These are phyloP conservation scores for Kodamaea derodonti DNA, from an alignment of 1,139 yeast species.

Conservation along the genomic window DNA sequence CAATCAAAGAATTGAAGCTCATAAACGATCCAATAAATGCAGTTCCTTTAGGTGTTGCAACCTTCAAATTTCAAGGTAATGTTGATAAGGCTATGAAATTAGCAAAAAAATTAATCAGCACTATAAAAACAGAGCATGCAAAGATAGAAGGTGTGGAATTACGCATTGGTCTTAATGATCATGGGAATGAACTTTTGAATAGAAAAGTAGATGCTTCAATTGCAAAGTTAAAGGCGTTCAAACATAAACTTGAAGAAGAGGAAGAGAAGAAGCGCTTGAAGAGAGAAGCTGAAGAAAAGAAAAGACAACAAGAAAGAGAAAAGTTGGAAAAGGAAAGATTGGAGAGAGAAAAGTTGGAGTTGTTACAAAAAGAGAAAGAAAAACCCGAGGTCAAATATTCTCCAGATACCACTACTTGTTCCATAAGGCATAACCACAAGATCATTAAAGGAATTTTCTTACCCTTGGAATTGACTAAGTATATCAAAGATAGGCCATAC, in stretches of 20 bases:
- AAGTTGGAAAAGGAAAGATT: constrained; percentile 8
- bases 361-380: constrained; percentile 5
- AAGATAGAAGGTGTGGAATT: constrained; percentile 41
- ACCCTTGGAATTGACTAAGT: constrained; percentile 44
- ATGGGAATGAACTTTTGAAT: constrained; percentile 27
- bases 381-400: constrained; percentile 11
- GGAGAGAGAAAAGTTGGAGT: constrained; percentile 4
- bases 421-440: constrained; percentile 29
- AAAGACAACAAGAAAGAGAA: constrained; percentile 9
- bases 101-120: constrained; percentile 32
- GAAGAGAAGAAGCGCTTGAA: constrained; percentile 27
- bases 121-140: constrained; percentile 24
- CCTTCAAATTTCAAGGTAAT: constrained; percentile 60
- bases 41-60: constrained; percentile 73
- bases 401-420: constrained; percentile 36
- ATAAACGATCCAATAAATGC: constrained; percentile 74
- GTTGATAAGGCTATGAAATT: constrained; percentile 49
- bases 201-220: constrained; percentile 30
- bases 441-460: constrained; percentile 33
- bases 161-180: constrained; percentile 37
- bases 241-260: constrained; percentile 20
- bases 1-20: constrained; percentile 50
- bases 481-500: constrained; percentile 54
- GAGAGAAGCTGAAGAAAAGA: constrained; percentile 22
- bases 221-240: constrained; percentile 23